Evolutionary conservation across 2,329 filamentous ascomycete genomes (phyloP), one percentile per base, ranked within the genome.

Genomic region (Sarocladiaceae sp.): DNA sequence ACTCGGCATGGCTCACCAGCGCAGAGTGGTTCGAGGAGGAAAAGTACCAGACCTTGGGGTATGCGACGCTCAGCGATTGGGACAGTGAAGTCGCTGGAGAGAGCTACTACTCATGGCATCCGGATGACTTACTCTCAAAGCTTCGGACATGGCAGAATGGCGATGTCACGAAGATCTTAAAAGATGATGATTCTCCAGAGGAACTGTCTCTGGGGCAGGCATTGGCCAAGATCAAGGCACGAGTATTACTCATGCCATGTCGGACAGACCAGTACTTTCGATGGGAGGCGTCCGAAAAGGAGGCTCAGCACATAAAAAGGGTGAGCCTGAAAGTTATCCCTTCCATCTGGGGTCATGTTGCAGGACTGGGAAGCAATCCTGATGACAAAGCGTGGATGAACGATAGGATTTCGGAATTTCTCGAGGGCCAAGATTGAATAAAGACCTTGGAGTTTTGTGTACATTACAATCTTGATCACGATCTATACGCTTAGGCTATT

Each of bases 241-340:
- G 78, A 55, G 77, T 80, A 0, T 62, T 88, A 54, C 77, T 87
- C 2, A 65, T 87, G 53, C 84, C 84, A 0, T 69, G 71, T 23
- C 76, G 79, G 60, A 87, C 83, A 0, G 85, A 88, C 62, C 73
- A 87, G 36, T 88, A 88, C 60, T 88, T 88, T 57, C 76, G 81
- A 6, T 60, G 55, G 52, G 61, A 61, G 37, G 66, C 66, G 33
- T 64, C 59, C n/a, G 61, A 67, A 54, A 60, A 54, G n/a, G 68
- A 71, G 58, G 52, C 63, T 2, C 52, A 54, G 17, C 54, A 46
- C 40, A 55, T 71, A 28, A 57, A 59, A 18, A 55, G 60, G 20
- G 67, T 59, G 2, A 58, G 52, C 3, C 58, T 70, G 46, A 60
- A 57, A 28, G 59, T 66, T 4, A 70, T 71, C 40, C 64, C 66